phyloP scores from a whole-genome alignment of 129 eudicot species.

The Helianthus tuberosus region DNA sequence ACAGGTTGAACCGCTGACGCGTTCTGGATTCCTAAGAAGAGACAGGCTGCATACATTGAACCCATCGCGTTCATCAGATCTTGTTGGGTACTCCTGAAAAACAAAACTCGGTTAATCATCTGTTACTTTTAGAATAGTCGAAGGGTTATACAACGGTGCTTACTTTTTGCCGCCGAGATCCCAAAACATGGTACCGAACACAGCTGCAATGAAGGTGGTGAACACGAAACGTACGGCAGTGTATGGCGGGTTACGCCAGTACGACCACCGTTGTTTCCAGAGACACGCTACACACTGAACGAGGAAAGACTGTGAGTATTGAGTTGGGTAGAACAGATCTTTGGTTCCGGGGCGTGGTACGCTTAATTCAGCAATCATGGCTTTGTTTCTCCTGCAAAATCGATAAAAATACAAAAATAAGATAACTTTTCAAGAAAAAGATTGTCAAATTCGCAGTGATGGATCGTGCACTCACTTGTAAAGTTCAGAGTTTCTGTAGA shows the following conservation, averaged over 20 bases:
- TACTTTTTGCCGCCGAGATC: conserved; percentile 51
- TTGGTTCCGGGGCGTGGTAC: conserved; percentile 41
- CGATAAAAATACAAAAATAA: background rate
- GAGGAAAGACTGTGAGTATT: conserved; percentile 46
- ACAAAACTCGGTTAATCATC: background rate
- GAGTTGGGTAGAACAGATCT: conserved; percentile 41
- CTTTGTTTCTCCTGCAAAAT: conserved; percentile 51
- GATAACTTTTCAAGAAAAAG: background rate
- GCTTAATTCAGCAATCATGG: conserved; percentile 42
- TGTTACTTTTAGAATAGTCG: too few relatives aligned
- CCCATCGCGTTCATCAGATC: conserved; percentile 50
- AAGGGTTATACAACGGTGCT: background rate
- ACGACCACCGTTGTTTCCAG: conserved; percentile 61
- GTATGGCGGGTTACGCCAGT: conserved; percentile 57
- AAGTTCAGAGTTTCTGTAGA: conserved; percentile 59
- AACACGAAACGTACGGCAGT: conserved; percentile 47
- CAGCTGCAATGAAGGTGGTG: conserved; percentile 41
- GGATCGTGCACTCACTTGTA: conserved; percentile 34
- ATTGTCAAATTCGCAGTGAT: background rate
- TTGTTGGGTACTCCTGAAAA: conserved; percentile 25
- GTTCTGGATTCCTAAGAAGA: conserved; percentile 48
- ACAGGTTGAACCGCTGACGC: conserved; percentile 51
- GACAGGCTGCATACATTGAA: conserved; percentile 48
- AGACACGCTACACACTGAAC: conserved; percentile 46
- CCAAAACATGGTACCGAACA: conserved; percentile 57